Evolutionary conservation across 257 asterid species (phyloP).

Genomic region (Ehretia macrophylla): DNA sequence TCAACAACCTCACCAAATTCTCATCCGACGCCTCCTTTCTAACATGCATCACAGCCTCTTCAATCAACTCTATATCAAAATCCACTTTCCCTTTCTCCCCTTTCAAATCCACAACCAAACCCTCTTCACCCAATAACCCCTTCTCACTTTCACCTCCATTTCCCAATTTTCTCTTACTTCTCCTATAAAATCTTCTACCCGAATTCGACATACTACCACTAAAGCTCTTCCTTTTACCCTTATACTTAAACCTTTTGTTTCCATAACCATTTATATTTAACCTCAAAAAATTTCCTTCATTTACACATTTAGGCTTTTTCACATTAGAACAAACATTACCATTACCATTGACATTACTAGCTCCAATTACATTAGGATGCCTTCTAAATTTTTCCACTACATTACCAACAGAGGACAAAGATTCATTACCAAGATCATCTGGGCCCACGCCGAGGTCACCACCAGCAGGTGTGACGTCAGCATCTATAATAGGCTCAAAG

Average conservation of each 20-base stretch:
- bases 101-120: slow-evolving; percentile 39
- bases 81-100: slow-evolving; percentile 25
- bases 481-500: slow-evolving; percentile 46
- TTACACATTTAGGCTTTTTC: slow-evolving; percentile 47
- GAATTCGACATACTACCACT: slow-evolving; percentile 34
- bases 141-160: slow-evolving; percentile 31
- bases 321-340: slow-evolving; percentile 18
- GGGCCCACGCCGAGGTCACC: background rate
- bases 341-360: slow-evolving; percentile 6
- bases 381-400: slow-evolving; percentile 30
- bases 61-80: slow-evolving; percentile 33
- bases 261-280: slow-evolving; percentile 91
- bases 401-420: slow-evolving; percentile 2
- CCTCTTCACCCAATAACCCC: slow-evolving; percentile 52
- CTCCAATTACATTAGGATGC: slow-evolving; percentile 49
- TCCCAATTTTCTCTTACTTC: slow-evolving; percentile 33
- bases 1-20: slow-evolving; percentile 64
- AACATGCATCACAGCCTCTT: slow-evolving; percentile 68
- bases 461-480: slow-evolving; percentile 16
- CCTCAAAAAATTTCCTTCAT: slow-evolving; percentile 91
- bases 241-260: slow-evolving; percentile 56
- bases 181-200: slow-evolving; percentile 36
- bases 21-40: slow-evolving; percentile 66
- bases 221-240: slow-evolving; percentile 40
- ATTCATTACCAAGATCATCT: background rate